Conservation (phyloP, 345 rosid species). For the Odontarrhena argentea region DNA sequence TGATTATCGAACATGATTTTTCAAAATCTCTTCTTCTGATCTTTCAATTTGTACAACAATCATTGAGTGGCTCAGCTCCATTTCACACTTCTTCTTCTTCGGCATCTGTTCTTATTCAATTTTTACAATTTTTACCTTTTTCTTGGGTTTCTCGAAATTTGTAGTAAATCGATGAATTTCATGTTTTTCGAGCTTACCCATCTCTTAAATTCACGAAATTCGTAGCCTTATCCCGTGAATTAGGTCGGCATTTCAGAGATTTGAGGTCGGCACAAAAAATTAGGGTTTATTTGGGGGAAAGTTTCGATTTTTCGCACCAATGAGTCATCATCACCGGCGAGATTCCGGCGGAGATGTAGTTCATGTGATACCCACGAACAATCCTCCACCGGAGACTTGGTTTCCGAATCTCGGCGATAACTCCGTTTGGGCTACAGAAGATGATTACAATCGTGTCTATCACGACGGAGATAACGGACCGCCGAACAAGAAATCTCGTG, state of each 20-base stretch:
- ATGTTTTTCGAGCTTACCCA: conserved; percentile 35
- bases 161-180: conserved; percentile 26
- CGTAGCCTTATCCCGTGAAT: conserved; percentile 24
- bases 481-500: conserved; percentile 66
- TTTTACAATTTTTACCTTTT: conserved; percentile 21
- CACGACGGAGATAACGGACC: conserved; percentile 51
- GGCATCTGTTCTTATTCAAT: conserved; percentile 21
- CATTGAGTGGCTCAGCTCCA: conserved; percentile 8
- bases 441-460: conserved; percentile 67
- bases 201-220: conserved; percentile 38
- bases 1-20: conserved; percentile 19
- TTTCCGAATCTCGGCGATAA: conserved; percentile 57
- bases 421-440: conserved; percentile 90
- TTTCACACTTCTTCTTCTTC: conserved; percentile 7
- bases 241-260: conserved; percentile 25
- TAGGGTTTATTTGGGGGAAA: conserved; percentile 49
- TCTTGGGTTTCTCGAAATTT: conserved; percentile 36
- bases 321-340: conserved; percentile 60
- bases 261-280: conserved; percentile 1
- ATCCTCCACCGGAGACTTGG: conserved; percentile 60
- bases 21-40: conserved; percentile 23
- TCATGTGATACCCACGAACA: conserved; percentile 61
- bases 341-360: conserved; percentile 77
- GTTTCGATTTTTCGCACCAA: conserved; percentile 26
- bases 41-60: conserved; percentile 25